Evolutionary conservation across 1,284 basidiomycete species (phyloP).

Genomic region (Schizopora paradoxa): DNA sequence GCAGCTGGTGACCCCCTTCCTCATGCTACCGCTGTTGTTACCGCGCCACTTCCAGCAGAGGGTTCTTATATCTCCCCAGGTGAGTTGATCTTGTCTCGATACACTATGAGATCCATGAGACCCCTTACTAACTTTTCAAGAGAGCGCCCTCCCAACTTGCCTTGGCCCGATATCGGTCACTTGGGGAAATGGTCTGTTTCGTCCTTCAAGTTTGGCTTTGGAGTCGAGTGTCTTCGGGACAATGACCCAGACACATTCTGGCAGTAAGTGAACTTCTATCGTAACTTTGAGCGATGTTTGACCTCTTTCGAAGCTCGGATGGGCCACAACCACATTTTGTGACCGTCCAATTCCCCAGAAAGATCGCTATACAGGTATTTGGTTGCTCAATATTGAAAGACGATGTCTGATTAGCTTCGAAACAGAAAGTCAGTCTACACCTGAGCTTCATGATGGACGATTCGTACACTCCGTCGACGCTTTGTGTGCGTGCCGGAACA

Average conservation of each 20-base stretch:
- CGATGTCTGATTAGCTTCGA: not conserved
- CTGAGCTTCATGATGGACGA: slow-evolving; percentile 89
- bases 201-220: slow-evolving; percentile 94
- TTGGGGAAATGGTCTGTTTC: slow-evolving; percentile 96
- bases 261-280: slow-evolving; percentile 69
- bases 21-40: too few species aligned
- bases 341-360: slow-evolving; percentile 88
- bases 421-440: slow-evolving; percentile 88
- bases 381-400: not conserved
- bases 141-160: not conserved
- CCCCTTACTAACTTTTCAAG: not conserved
- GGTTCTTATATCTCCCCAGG: too few species aligned
- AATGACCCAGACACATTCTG: slow-evolving; percentile 91
- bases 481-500: slow-evolving; percentile 90
- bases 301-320: slow-evolving; percentile 66
- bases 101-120: not conserved
- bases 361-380: slow-evolving; percentile 81
- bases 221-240: slow-evolving; percentile 87
- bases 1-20: too few species aligned
- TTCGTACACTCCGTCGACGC: slow-evolving; percentile 92
- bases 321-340: slow-evolving; percentile 97
- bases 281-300: not conserved
- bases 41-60: too few species aligned
- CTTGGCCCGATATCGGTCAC: slow-evolving; percentile 75
- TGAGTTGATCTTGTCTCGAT: not conserved